These are phyloP conservation scores for Medakamo hakoo DNA, from an alignment of 139 green algal species.

Conservation along the genomic window DNA sequence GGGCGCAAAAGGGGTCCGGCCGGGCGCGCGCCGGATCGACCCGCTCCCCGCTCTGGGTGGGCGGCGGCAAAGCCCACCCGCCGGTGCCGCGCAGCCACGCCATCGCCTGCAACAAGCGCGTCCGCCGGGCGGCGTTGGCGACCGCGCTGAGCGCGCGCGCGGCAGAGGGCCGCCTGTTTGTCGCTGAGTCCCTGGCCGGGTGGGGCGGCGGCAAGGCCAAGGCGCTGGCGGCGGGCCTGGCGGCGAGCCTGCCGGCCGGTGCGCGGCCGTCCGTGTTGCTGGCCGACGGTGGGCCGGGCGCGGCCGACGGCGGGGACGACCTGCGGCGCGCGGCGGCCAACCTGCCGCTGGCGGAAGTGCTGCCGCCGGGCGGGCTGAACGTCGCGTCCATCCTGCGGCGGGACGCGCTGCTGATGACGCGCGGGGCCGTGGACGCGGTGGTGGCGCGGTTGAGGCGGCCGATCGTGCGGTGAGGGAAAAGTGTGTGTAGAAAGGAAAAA, in stretches of 20 bases:
- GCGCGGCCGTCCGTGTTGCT: constrained; percentile 31
- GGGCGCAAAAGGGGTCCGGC: constrained; percentile 45
- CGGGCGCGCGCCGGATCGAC: constrained; percentile 36
- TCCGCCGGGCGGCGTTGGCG: constrained; percentile 60
- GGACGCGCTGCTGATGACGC: constrained; percentile 61
- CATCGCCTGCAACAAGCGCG: constrained; percentile 50
- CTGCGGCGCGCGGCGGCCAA: constrained; percentile 33
- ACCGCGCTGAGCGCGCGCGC: constrained; percentile 53
- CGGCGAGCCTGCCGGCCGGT: constrained; percentile 22
- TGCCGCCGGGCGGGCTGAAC: constrained; percentile 50
- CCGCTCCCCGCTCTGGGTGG: constrained; percentile 56
- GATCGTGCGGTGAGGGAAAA: constrained; percentile 13
- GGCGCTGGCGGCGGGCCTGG: constrained; percentile 15
- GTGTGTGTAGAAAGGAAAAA: constrained; percentile 1
- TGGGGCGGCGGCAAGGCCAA: constrained; percentile 28
- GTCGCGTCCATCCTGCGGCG: constrained; percentile 74
- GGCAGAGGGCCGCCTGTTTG: neutral
- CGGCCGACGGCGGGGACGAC: constrained; percentile 11
- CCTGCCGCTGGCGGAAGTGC: constrained; percentile 41
- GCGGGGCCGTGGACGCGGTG: constrained; percentile 26
- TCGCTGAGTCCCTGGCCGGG: constrained; percentile 42
- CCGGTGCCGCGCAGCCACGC: constrained; percentile 57
- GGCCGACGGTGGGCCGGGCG: constrained; percentile 14
- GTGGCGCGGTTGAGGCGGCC: constrained; percentile 23
- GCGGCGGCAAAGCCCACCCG: constrained; percentile 58